phyloP scores from a whole-genome alignment of 2,329 filamentous ascomycete species.

The Pseudogymnoascus sp. region DNA sequence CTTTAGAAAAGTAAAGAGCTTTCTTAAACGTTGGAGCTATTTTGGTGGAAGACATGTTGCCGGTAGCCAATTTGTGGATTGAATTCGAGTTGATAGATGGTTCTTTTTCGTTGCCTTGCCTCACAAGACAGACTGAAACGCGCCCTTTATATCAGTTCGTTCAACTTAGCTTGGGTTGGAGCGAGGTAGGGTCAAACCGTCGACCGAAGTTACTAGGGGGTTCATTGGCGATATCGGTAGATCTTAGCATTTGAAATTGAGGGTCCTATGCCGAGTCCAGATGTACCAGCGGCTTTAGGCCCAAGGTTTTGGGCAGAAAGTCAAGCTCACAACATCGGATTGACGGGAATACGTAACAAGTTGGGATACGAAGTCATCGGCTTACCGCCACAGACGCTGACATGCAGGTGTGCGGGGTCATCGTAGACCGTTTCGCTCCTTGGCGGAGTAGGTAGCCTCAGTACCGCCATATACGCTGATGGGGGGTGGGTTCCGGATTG shows the following conservation, averaged over 20 bases:
- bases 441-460: not conserved
- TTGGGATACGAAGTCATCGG: not conserved
- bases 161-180: not conserved
- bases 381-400: not conserved
- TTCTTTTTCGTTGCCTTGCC: not conserved
- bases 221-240: not conserved
- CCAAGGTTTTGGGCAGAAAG: not conserved
- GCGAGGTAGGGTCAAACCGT: not conserved
- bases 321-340: not conserved
- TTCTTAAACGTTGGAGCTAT: constrained; percentile 25
- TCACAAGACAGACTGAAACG: not conserved
- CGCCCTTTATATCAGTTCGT: not conserved
- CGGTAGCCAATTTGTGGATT: not conserved
- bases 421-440: not conserved
- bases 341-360: not conserved
- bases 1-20: constrained; percentile 24
- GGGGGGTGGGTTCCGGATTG: not conserved
- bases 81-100: not conserved
- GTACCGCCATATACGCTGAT: constrained; percentile 6
- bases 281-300: not conserved
- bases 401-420: not conserved
- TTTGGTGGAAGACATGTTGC: constrained; percentile 13
- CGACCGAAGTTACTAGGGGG: not conserved
- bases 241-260: not conserved
- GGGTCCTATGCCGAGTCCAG: not conserved